These are phyloP conservation scores for Fusarium hainanense DNA, from an alignment of 2,329 filamentous ascomycete species.

Conservation along the genomic window DNA sequence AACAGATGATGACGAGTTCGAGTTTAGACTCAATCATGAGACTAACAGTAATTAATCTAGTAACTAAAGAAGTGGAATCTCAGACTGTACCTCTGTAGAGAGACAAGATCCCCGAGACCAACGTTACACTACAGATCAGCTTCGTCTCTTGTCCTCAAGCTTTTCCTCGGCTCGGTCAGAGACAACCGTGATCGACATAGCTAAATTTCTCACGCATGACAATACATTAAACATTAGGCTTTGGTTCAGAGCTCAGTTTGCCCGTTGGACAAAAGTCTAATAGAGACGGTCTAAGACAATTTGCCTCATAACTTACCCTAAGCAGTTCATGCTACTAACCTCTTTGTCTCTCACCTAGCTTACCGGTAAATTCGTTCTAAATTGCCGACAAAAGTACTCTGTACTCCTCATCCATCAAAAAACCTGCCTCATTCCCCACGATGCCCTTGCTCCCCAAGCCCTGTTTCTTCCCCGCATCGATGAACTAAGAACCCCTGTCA, in stretches of 20 bases:
- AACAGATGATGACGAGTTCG: background rate
- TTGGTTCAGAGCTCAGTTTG: background rate
- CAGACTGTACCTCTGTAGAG: background rate
- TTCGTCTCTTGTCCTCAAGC: background rate
- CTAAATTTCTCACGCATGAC: conserved; percentile 16
- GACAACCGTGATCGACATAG: conserved; percentile 30
- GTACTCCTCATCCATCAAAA: conserved; percentile 7
- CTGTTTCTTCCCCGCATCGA: conserved; percentile 33
- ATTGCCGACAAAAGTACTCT: conserved; percentile 14
- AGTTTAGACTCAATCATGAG: background rate
- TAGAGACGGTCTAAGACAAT: background rate
- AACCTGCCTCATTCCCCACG: conserved; percentile 19
- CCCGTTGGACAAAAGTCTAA: conserved; percentile 2
- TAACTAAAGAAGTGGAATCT: background rate
- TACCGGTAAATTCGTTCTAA: background rate
- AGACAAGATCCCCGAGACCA: background rate
- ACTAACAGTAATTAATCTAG: background rate
- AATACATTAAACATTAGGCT: background rate
- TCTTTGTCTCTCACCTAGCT: background rate
- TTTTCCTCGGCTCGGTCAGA: conserved; percentile 5
- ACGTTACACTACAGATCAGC: conserved; percentile 22
- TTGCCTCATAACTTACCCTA: background rate
- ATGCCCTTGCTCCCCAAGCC: conserved; percentile 18
- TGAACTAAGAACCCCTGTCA: conserved; percentile 4
- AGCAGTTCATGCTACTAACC: background rate